Percentiles rank a stretch among this genome's conserved stretches.
phyloP scores from a whole-genome alignment of 1,139 yeast genomes.

The Lodderomyces margitis region DNA sequence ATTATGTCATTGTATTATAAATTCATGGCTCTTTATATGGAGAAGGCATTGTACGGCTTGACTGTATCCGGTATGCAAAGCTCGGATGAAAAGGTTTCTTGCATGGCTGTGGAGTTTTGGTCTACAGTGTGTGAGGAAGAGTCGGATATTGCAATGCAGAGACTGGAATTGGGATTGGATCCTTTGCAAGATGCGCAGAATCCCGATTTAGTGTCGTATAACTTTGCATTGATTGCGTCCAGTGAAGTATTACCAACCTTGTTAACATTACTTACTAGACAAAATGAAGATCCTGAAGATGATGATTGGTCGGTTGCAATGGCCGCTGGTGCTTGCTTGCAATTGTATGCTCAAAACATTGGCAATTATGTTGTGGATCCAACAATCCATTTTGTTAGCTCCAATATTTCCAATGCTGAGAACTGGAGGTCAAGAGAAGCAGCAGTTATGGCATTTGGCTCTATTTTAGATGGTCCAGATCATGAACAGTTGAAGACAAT shows the following conservation, averaged over 20 bases:
- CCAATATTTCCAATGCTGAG: slow-evolving; percentile 52
- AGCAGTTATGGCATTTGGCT: slow-evolving; percentile 98
- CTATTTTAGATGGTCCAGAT: slow-evolving; percentile 94
- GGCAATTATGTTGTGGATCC: slow-evolving; percentile 85
- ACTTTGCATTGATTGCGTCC: slow-evolving; percentile 83
- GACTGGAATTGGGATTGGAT: slow-evolving; percentile 52
- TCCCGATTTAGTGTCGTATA: slow-evolving; percentile 47
- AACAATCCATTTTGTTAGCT: slow-evolving; percentile 78
- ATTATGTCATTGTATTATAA: slow-evolving; percentile 88
- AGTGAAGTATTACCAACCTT: slow-evolving; percentile 86
- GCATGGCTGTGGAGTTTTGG: slow-evolving; percentile 99
- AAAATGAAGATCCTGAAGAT: slow-evolving; percentile 88
- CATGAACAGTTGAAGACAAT: slow-evolving; percentile 62
- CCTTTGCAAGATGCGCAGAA: slow-evolving; percentile 18
- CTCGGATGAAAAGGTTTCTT: slow-evolving; percentile 80
- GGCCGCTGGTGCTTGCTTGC: slow-evolving; percentile 99
- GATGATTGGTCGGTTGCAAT: slow-evolving; percentile 97
- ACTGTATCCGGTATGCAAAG: slow-evolving; percentile 93
- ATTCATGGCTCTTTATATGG: slow-evolving; percentile 94
- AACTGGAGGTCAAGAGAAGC: slow-evolving; percentile 92
- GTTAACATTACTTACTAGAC: slow-evolving; percentile 74
- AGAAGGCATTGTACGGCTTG: slow-evolving; percentile 87
- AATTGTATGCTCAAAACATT: slow-evolving; percentile 87
- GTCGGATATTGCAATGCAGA: slow-evolving; percentile 69
- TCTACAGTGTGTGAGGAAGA: slow-evolving; percentile 97